Base-by-base conservation (phyloP, 805 yeast genomes). In the Candida broadrunensis region DNA sequence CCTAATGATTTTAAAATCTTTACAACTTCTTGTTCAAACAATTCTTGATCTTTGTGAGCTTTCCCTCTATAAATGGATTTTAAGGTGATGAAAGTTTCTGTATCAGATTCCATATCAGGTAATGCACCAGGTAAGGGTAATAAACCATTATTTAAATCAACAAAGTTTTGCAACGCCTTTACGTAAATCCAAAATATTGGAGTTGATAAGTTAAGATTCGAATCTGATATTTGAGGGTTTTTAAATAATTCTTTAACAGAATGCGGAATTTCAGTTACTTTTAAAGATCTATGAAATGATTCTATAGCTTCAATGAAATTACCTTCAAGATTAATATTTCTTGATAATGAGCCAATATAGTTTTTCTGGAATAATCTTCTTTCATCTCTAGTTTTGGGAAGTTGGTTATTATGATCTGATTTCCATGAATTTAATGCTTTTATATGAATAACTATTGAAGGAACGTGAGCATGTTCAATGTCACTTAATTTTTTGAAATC, bases 101-200 rank as follows among this genome's bases (percentile, higher is more conserved):
- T 83, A 45, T 81, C 79, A 0, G 96, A 78, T 16, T 86, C 84
- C 97, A 91, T 91, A 57, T 90, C 98, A 0, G 96, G 96, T 5
- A 90, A 55, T 0, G 66, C 73, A 0, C 95, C 96, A 2, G 83
- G 71, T 2, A 88, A 60, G 0, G 96, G 96, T n/a, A 87, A 65
- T 4, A 63, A 56, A 1, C 67, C 62, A 14, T 58, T 52, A 17
- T 65, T 60, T 31, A 35, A 33, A 0, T 37, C 46, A 0, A 80
- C 70, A 56, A 80, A 88, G 6, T 48, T 44, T 33, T 71, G 63
- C 37, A 88, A 63, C 0, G 89, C 85, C 31, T 59, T 62, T 0
- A 76, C 69, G 15, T 78, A 69, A 2, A 75, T 56, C 96, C 95
- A 88, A 52, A 86, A 86, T 4, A 65, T 48, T 18, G 60, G 56